Evolutionary conservation across 2,329 filamentous ascomycete genomes (phyloP).

Genomic region (Ciborinia camelliae): DNA sequence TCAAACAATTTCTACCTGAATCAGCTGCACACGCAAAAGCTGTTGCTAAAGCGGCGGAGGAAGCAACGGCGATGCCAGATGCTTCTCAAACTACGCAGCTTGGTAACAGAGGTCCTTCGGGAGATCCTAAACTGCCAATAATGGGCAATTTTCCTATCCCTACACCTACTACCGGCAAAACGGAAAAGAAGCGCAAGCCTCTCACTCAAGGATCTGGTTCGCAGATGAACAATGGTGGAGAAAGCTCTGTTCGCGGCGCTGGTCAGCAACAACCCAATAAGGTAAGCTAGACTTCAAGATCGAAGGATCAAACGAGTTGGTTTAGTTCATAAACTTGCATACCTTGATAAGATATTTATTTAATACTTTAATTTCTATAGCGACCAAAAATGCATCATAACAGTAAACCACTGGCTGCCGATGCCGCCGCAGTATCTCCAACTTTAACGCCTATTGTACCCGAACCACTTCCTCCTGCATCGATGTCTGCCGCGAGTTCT

Average conservation of each 20-base stretch:
- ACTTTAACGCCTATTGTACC: slow-evolving; percentile 86
- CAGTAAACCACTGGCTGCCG: slow-evolving; percentile 38
- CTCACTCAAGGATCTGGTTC: slow-evolving; percentile 39
- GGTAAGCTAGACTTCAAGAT: slow-evolving; percentile 39
- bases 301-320: neutral
- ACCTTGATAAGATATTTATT: slow-evolving; percentile 5
- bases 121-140: slow-evolving; percentile 74
- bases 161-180: slow-evolving; percentile 67
- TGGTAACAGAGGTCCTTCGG: slow-evolving; percentile 41
- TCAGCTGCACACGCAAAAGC: slow-evolving; percentile 69
- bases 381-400: slow-evolving; percentile 70
- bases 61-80: slow-evolving; percentile 47
- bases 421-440: slow-evolving; percentile 58
- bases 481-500: slow-evolving; percentile 67
- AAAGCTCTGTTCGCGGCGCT: slow-evolving; percentile 32
- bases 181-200: slow-evolving; percentile 76
- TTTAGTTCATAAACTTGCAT: neutral
- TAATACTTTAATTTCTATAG: slow-evolving; percentile 33
- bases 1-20: slow-evolving; percentile 97
- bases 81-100: slow-evolving; percentile 52
- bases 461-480: slow-evolving; percentile 76
- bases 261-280: slow-evolving; percentile 44
- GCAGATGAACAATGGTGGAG: slow-evolving; percentile 29
- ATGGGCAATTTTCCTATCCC: slow-evolving; percentile 90
- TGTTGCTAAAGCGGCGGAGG: slow-evolving; percentile 61